Conservation (phyloP, 345 rosid genomes). For the Citrus mangshanensis region DNA sequence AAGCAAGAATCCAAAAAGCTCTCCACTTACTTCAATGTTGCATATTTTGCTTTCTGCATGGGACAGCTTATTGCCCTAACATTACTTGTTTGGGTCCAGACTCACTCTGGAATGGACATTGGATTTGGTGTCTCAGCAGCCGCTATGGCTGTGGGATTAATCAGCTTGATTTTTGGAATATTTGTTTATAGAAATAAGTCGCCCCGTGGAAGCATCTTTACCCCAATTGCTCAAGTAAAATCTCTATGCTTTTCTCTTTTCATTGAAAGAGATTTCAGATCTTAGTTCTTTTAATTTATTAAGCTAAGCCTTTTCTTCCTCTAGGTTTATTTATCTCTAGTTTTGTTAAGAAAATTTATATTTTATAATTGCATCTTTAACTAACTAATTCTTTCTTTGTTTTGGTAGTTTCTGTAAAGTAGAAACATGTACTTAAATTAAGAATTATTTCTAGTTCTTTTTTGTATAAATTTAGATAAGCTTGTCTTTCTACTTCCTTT, state of each 20-base stretch:
- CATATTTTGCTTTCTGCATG: conserved; percentile 81
- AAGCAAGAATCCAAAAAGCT: conserved; percentile 55
- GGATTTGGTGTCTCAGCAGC: conserved; percentile 94
- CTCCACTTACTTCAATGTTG: conserved; percentile 82
- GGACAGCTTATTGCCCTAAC: conserved; percentile 87
- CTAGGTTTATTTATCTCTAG: background rate
- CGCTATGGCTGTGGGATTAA: conserved; percentile 74
- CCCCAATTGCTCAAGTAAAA: conserved; percentile 79
- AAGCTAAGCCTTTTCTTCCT: background rate
- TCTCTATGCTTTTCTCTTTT: background rate
- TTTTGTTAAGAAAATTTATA: background rate
- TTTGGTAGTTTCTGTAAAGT: background rate
- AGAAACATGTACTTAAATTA: background rate
- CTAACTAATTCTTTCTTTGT: background rate
- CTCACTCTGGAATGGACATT: conserved; percentile 89
- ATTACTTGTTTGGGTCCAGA: conserved; percentile 88
- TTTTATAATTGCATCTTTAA: background rate
- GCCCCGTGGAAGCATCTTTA: conserved; percentile 75
- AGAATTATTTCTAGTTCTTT: background rate
- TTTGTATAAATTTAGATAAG: background rate
- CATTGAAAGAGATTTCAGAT: background rate
- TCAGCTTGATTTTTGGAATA: conserved; percentile 61
- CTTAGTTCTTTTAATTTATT: background rate
- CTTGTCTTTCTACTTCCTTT: background rate
- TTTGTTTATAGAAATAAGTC: conserved; percentile 58